Conservation (phyloP, 306 rosid genomes). For the Acacia melanoxylon region DNA sequence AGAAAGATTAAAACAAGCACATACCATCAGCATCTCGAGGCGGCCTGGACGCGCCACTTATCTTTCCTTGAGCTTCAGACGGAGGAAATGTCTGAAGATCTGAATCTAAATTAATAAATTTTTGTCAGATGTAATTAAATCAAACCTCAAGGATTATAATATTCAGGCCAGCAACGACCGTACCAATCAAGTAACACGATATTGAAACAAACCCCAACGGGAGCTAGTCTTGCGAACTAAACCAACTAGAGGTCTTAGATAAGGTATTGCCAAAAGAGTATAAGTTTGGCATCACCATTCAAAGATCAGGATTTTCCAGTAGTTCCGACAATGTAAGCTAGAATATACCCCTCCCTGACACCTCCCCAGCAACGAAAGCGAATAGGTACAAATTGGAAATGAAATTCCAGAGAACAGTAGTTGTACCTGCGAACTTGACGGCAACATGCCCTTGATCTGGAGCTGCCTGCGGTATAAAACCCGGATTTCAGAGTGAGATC, state of each 20-base stretch:
- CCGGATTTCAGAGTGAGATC: conserved; percentile 18
- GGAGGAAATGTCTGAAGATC: conserved; percentile 79
- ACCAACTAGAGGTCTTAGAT: not conserved
- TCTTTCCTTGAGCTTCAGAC: conserved; percentile 62
- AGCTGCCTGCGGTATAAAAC: conserved; percentile 53
- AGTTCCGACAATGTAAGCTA: not conserved
- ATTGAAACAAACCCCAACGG: not conserved
- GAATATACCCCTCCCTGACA: not conserved
- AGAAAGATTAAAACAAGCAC: not conserved
- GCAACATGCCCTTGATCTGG: conserved; percentile 64
- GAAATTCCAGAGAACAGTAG: conserved; percentile 16
- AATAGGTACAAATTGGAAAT: not conserved
- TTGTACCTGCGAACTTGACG: conserved; percentile 61
- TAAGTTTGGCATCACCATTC: not conserved
- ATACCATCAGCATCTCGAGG: conserved; percentile 81
- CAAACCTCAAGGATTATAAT: not conserved
- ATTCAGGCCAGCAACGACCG: not conserved
- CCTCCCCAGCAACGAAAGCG: not conserved
- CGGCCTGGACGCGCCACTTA: conserved; percentile 55
- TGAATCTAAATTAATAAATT: conserved; percentile 44
- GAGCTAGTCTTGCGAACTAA: not conserved
- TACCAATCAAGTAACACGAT: not conserved
- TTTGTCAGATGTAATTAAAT: conserved; percentile 4
- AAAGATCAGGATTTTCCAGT: not conserved
- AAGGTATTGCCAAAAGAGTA: not conserved